A percentile compares a stretch with the other conserved stretches of the same genome.
phyloP scores from a whole-genome alignment of 345 rosid species.

The Boechera retrofracta region DNA sequence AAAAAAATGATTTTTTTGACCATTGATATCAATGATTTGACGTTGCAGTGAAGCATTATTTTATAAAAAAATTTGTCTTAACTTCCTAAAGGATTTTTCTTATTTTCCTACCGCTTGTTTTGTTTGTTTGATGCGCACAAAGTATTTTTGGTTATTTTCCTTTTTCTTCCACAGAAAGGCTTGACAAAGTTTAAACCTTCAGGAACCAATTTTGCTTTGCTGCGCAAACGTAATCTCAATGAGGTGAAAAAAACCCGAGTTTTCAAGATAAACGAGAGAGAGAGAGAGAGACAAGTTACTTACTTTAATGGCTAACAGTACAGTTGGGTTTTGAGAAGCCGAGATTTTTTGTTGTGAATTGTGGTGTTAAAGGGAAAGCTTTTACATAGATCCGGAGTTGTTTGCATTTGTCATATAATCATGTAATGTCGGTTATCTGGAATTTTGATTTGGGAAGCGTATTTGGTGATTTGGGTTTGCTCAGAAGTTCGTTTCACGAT shows the following conservation, averaged over 20 bases:
- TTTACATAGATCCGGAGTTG: slow-evolving; percentile 28
- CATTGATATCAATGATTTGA: slow-evolving; percentile 33
- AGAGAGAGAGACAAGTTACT: neutral
- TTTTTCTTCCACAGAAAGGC: slow-evolving; percentile 10
- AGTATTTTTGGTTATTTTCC: neutral
- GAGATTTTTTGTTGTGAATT: neutral
- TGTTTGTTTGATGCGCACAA: slow-evolving; percentile 7
- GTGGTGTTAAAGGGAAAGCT: slow-evolving; percentile 10
- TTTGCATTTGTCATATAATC: slow-evolving; percentile 26
- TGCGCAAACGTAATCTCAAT: slow-evolving; percentile 6
- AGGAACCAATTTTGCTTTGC: slow-evolving; percentile 20
- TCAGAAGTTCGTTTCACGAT: too few relatives aligned
- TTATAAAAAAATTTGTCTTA: slow-evolving; percentile 7
- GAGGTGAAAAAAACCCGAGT: neutral
- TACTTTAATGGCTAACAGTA: slow-evolving; percentile 16
- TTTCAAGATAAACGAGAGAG: neutral
- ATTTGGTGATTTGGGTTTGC: slow-evolving; percentile 33
- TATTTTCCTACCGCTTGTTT: neutral
- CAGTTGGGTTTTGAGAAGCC: slow-evolving; percentile 27
- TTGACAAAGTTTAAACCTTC: slow-evolving; percentile 10
- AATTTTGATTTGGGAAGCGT: slow-evolving; percentile 14
- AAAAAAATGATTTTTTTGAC: slow-evolving; percentile 23
- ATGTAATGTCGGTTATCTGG: slow-evolving; percentile 27
- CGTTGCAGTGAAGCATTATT: slow-evolving; percentile 49
- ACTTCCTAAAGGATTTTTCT: slow-evolving; percentile 9